Base-by-base conservation (phyloP, 192 early-diverging fungal genomes). In the Spinellus fusiger region DNA sequence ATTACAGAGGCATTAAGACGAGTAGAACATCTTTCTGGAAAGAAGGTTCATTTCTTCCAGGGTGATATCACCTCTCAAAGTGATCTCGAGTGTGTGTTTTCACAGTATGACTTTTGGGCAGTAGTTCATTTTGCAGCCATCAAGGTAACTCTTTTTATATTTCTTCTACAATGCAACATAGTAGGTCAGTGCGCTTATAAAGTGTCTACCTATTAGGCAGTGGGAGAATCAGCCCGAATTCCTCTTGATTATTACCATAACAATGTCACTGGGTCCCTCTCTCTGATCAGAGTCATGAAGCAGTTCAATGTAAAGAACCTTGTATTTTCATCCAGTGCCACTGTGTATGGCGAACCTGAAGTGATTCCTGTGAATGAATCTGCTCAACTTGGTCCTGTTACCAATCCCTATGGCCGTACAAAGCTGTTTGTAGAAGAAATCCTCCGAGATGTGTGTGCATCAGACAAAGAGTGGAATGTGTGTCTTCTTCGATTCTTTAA, bases 361-460 rank as follows among this genome's bases (percentile, higher is more conserved):
- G 63, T 50, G 12, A 80, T 80, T 26, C 90, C 89, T 20, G 86
- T 94, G 52, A 68, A 83, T 38, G 87, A 90, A 40, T 83, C 84
- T 13, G 86, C 86, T 50, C 68, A 67, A 22, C 80, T 84, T 22
- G 71, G 80, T 7, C 91, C 93, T 4, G 86, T 93, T 28, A 86
- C 79, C 62, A 96, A 93, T 73, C 91, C 94, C 18, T 98, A 98
- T 62, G 96, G 96, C 28, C 84, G 92, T 52, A 95, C 96, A n/a
- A 98, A 98, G 60, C 77, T 95, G n/a, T 92, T 84, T 69, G 86
- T 90, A 54, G 95, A 98, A 68, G 82, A 80, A 69, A 84, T 93
- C 28, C 78, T 98, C 58, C 74, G 75, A 32, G 93, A 94, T 55
- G 81, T 89, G 64, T 87, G 77, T 66, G 62, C 58, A 1, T 81